Evolutionary conservation across 805 yeast genomes (phyloP).

Genomic region (Spathaspora sp.): DNA sequence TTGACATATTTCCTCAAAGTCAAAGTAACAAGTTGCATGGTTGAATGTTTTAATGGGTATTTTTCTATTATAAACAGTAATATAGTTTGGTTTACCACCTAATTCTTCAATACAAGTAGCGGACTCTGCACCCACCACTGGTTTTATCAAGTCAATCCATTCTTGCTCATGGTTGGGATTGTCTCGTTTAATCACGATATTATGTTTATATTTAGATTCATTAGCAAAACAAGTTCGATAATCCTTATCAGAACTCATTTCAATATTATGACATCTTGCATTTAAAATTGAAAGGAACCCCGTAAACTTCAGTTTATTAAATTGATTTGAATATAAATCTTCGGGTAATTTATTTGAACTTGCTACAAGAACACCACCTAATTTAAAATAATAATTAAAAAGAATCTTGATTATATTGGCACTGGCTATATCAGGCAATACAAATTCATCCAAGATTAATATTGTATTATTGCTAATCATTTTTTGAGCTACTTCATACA

Average conservation of each 20-base stretch:
- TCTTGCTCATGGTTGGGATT: slow-evolving; percentile 19
- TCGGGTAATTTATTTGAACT: slow-evolving; percentile 73
- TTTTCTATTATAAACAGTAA: slow-evolving; percentile 56
- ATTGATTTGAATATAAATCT: slow-evolving; percentile 63
- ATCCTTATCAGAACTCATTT: slow-evolving; percentile 58
- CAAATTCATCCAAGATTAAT: slow-evolving; percentile 67
- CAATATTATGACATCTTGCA: slow-evolving; percentile 55
- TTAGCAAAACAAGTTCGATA: slow-evolving; percentile 41
- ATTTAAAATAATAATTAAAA: slow-evolving; percentile 64
- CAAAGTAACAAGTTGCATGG: slow-evolving; percentile 37
- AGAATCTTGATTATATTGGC: slow-evolving; percentile 65
- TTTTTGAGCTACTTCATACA: slow-evolving; percentile 64
- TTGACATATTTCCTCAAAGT: slow-evolving; percentile 52
- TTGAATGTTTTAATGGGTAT: slow-evolving; percentile 37
- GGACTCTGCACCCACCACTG: not conserved
- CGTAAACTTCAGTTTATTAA: slow-evolving; percentile 55
- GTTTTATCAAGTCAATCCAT: slow-evolving; percentile 34
- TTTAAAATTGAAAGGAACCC: slow-evolving; percentile 55
- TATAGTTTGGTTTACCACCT: slow-evolving; percentile 17
- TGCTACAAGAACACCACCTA: slow-evolving; percentile 74
- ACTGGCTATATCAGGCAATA: slow-evolving; percentile 73
- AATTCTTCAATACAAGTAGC: slow-evolving; percentile 4
- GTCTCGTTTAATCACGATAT: slow-evolving; percentile 26
- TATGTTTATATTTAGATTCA: slow-evolving; percentile 17
- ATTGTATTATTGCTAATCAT: slow-evolving; percentile 57